Percentiles rank a stretch among this genome's conserved stretches.
phyloP scores from a whole-genome alignment of 257 asterid genomes.

The Leonotis leonurus region DNA sequence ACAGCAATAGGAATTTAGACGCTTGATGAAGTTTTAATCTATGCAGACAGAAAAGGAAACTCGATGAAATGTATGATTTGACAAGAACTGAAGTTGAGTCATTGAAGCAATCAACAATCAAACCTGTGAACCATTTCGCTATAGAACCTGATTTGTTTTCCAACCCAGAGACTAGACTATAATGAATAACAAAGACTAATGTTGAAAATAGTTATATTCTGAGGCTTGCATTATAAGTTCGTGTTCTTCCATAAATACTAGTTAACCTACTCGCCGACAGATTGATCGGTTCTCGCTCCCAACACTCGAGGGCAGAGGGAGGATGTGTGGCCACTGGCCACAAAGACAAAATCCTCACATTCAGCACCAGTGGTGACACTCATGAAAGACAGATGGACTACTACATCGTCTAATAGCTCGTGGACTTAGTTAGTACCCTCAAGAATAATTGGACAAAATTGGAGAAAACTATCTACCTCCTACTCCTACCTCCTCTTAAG shows the following conservation, averaged over 20 bases:
- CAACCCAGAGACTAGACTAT: conserved; percentile 36
- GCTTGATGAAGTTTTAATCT: neutral
- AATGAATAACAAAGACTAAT: conserved; percentile 56
- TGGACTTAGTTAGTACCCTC: no score
- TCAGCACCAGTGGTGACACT: conserved; percentile 55
- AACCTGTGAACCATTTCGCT: conserved; percentile 55
- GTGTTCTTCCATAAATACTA: conserved; percentile 34
- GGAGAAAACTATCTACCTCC: no score
- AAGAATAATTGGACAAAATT: no score
- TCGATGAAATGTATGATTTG: conserved; percentile 93
- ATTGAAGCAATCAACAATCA: conserved; percentile 61
- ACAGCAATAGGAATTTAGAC: neutral
- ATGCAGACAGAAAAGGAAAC: conserved; percentile 91
- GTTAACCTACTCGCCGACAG: conserved; percentile 71
- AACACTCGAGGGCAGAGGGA: conserved; percentile 97
- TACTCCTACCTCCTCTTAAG: no score
- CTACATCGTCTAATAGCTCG: no score
- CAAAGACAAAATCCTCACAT: conserved; percentile 63
- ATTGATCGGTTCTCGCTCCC: conserved; percentile 86
- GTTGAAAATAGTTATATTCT: conserved; percentile 9
- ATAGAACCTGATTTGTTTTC: conserved; percentile 76
- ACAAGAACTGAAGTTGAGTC: conserved; percentile 73
- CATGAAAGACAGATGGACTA: conserved; percentile 58
- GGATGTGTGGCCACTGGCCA: conserved; percentile 79
- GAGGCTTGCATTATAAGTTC: neutral